A percentile compares a stretch with the other conserved stretches of the same genome.
Evolutionary conservation across 371 early-diverging fungal species (phyloP).

Genomic region (Syncephalastrum monosporum): DNA sequence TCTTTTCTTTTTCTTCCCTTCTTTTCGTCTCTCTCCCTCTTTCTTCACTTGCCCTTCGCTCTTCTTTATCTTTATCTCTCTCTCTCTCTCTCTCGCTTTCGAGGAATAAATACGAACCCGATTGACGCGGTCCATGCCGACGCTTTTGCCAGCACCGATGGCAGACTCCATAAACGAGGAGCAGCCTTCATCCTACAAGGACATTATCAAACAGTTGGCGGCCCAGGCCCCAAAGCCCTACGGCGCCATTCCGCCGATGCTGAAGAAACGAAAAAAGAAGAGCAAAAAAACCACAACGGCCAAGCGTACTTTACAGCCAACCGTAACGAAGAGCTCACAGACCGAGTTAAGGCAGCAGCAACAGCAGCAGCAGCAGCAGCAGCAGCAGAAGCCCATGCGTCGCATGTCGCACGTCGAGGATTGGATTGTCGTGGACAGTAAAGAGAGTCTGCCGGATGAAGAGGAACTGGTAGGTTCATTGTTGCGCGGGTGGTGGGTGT

Average conservation of each 20-base stretch:
- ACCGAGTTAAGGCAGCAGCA: slow-evolving; percentile 3
- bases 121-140: slow-evolving; percentile 20
- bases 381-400: slow-evolving; percentile 26
- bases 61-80: slow-evolving; percentile 6
- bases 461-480: slow-evolving; percentile 38
- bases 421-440: slow-evolving; percentile 51
- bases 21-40: slow-evolving; percentile 9
- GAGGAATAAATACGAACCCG: not conserved
- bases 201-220: slow-evolving; percentile 45
- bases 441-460: slow-evolving; percentile 52
- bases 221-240: slow-evolving; percentile 54
- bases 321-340: slow-evolving; percentile 5
- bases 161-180: slow-evolving; percentile 23
- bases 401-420: slow-evolving; percentile 54
- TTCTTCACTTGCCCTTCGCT: slow-evolving; percentile 1
- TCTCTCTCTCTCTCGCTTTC: slow-evolving; percentile 5
- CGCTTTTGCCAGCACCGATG: slow-evolving; percentile 26
- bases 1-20: slow-evolving; percentile 12
- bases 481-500: not conserved
- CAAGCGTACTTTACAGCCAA: not conserved
- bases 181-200: slow-evolving; percentile 47
- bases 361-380: slow-evolving; percentile 8
- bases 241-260: slow-evolving; percentile 51
- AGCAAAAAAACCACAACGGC: slow-evolving; percentile 8
- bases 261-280: slow-evolving; percentile 31